Evolutionary conservation across 371 early-diverging fungal species (phyloP), one percentile per base, ranked within the genome.

Genomic region (Blakeslea trispora): DNA sequence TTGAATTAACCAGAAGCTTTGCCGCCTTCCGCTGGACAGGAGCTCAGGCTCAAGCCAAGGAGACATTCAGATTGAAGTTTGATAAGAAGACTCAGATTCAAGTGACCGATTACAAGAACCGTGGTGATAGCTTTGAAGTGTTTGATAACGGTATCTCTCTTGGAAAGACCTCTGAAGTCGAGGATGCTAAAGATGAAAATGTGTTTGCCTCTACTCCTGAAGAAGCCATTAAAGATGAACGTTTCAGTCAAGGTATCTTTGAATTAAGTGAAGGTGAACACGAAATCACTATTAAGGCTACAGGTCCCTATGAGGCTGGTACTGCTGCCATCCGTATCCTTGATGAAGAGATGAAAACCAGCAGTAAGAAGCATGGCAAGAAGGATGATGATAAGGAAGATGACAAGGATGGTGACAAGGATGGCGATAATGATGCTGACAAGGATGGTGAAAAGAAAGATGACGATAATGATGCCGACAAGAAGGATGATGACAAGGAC

Each of bases 321-420:
- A 75, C 71, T 24, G 79, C 72, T 52, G 79, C 79, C 43, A 73
- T 78, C 18, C 79, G 79, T 45, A 35, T 78, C 19, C 47, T 78
- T 34, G 53, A 61, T 28, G 58, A 57, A 50, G 47, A n/a, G 51
- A 45, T 43, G 57, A 52, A 34, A 53, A 49, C 48, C 24, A 53
- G 55, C 45, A 67, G 68, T 53, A 63, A 63, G 35, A 49, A 55
- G 13, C n/a, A 61, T 11, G 53, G 45, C 21, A 46, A 53, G 18
- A 39, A 56, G 7, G 50, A 45, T 3, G 53, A 51, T 15, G 35
- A 53, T 1, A 53, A 55, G 11, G 28, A 56, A 17, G 34, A 37
- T 10, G 14, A 55, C 5, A 32, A 56, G 15, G 34, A 37, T 10
- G 14, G 45, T 35, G 48, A 57, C 13, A 54, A 49, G 6, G 50